Conservation (phyloP, 1,284 basidiomycete species). For the Schizophyllum commune region DNA sequence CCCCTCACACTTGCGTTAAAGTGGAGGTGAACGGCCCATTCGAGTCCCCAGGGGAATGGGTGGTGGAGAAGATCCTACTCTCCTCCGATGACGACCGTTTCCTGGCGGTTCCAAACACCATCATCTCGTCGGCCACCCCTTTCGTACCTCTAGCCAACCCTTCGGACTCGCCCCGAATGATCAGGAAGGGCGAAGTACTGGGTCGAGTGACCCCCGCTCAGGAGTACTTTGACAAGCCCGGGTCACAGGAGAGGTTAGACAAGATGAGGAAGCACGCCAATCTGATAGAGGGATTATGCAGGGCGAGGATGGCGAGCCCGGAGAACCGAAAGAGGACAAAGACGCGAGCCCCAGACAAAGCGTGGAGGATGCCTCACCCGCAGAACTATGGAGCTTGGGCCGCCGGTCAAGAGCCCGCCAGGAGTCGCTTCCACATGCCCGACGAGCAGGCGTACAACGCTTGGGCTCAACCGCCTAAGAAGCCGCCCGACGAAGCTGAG, state of each 20-base stretch:
- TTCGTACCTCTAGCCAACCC: conserved; percentile 11
- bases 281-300: not conserved
- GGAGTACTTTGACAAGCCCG: not conserved
- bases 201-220: conserved; percentile 1
- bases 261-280: not conserved
- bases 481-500: not conserved
- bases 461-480: not conserved
- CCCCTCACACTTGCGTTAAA: not conserved
- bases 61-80: conserved; percentile 3
- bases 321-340: not conserved
- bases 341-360: not conserved
- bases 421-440: not conserved
- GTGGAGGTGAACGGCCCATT: not conserved
- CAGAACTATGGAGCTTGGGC: not conserved
- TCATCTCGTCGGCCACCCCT: conserved; percentile 1
- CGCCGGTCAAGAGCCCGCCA: not conserved
- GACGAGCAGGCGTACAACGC: not conserved
- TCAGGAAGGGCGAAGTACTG: conserved; percentile 5
- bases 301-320: not conserved
- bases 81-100: conserved; percentile 2
- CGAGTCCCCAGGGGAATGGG: not conserved
- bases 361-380: not conserved
- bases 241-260: not conserved
- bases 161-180: conserved; percentile 1
- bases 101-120: conserved; percentile 7